Evolutionary conservation across 192 early-diverging fungal genomes (phyloP).

Genomic region (Coemansia sp.): DNA sequence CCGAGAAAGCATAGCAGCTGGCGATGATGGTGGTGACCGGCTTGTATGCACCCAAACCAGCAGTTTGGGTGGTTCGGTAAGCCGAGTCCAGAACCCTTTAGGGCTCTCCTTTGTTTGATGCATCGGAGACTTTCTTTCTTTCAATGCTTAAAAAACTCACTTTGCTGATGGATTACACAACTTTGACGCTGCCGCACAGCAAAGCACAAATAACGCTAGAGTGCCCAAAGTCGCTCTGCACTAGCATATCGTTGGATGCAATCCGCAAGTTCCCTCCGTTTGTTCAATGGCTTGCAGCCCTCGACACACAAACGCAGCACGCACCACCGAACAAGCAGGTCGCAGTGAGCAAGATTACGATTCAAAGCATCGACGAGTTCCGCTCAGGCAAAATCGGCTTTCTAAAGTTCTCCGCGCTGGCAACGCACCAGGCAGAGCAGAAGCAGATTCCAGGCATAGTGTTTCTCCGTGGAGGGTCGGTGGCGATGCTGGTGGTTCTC

Average conservation of each 20-base stretch:
- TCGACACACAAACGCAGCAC: constrained; percentile 6
- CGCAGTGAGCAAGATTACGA: constrained; percentile 51
- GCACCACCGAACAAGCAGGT: constrained; percentile 16
- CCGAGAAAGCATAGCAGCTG: constrained; percentile 8
- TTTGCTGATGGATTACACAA: constrained; percentile 1
- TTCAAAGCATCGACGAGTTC: constrained; percentile 78
- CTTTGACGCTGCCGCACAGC: constrained; percentile 6
- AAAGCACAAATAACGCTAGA: constrained; percentile 9
- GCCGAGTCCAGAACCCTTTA: neutral
- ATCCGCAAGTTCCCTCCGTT: constrained; percentile 37
- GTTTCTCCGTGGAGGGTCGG: constrained; percentile 78
- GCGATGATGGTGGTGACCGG: no score
- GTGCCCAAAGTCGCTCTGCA: constrained; percentile 7
- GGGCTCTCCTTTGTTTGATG: neutral
- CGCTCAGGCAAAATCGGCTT: constrained; percentile 65
- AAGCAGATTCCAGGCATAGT: constrained; percentile 67
- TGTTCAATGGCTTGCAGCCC: constrained; percentile 23
- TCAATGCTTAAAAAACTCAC: neutral
- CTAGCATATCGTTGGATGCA: neutral
- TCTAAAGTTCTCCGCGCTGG: constrained; percentile 66
- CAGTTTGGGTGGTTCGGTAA: neutral
- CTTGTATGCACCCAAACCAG: no score
- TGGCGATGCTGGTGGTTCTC: constrained; percentile 69
- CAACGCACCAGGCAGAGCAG: constrained; percentile 47
- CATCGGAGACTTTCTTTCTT: neutral